These are phyloP conservation scores for Coleophoma cylindrospora DNA, from an alignment of 2,329 filamentous ascomycete genomes.

Conservation along the genomic window DNA sequence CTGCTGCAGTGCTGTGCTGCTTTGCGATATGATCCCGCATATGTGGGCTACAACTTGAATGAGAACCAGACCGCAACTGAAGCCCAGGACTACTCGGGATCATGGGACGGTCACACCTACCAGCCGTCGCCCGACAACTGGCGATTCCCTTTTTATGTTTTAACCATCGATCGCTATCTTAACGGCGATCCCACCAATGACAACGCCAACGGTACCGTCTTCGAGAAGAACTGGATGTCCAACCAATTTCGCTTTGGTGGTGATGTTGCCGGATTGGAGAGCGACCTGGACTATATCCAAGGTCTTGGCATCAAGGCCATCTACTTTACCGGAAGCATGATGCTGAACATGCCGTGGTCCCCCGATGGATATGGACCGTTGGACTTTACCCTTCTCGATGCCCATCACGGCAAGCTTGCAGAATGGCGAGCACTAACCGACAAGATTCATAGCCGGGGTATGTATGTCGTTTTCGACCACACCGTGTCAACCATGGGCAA, in stretches of 20 bases:
- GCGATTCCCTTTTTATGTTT: constrained; percentile 60
- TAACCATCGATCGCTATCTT: constrained; percentile 58
- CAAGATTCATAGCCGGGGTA: constrained; percentile 53
- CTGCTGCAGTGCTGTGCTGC: constrained; percentile 3
- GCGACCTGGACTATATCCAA: constrained; percentile 60
- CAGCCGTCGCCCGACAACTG: constrained; percentile 53
- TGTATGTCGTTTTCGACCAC: constrained; percentile 63
- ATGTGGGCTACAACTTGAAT: constrained; percentile 54
- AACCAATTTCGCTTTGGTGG: constrained; percentile 61
- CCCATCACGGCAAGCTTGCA: constrained; percentile 53
- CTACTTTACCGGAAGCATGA: constrained; percentile 58
- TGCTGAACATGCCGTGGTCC: constrained; percentile 61
- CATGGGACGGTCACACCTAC: constrained; percentile 47
- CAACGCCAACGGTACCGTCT: constrained; percentile 53
- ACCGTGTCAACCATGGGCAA: constrained; percentile 62
- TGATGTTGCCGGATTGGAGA: constrained; percentile 48
- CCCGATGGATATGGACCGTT: constrained; percentile 52
- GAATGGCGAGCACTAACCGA: constrained; percentile 51
- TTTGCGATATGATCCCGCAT: constrained; percentile 1
- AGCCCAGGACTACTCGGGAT: constrained; percentile 45
- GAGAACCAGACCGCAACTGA: constrained; percentile 31
- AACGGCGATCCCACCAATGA: constrained; percentile 63
- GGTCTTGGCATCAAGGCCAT: constrained; percentile 60
- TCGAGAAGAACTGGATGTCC: constrained; percentile 50
- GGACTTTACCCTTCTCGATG: constrained; percentile 58